Conservation (phyloP, 2,329 filamentous ascomycete species). For the Fonsecaea pugnacius region DNA sequence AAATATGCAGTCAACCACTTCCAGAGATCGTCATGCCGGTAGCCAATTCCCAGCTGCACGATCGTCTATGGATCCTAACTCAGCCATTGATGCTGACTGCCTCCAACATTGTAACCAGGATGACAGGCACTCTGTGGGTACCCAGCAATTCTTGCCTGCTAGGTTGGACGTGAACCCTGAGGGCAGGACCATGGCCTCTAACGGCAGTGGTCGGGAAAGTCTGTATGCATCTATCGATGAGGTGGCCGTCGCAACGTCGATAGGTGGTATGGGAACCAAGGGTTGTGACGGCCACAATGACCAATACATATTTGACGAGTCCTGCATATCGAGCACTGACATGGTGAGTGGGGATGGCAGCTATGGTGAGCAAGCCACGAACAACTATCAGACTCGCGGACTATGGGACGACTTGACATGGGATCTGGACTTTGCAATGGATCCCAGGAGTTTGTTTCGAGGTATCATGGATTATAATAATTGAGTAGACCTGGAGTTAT, state of each 20-base stretch:
- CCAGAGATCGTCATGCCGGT: background rate
- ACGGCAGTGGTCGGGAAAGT: background rate
- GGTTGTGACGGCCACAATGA: background rate
- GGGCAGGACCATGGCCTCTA: background rate
- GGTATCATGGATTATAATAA: slow-evolving; percentile 15
- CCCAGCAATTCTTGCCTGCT: background rate
- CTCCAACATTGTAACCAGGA: background rate
- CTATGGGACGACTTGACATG: slow-evolving; percentile 18
- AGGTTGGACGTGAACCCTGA: background rate
- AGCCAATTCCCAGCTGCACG: background rate
- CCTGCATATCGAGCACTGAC: slow-evolving; percentile 6
- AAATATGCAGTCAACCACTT: background rate
- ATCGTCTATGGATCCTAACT: background rate
- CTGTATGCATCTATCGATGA: background rate
- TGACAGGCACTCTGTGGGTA: background rate
- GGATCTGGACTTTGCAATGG: slow-evolving; percentile 14
- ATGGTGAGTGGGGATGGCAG: background rate
- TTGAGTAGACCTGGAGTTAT: background rate
- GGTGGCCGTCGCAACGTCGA: background rate
- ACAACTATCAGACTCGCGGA: background rate
- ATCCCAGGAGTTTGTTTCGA: slow-evolving; percentile 7
- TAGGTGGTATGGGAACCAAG: slow-evolving; percentile 4
- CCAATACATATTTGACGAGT: slow-evolving; percentile 6
- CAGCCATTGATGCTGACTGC: background rate
- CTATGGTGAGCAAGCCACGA: slow-evolving; percentile 7